These are phyloP conservation scores for Sonneratia alba DNA, from an alignment of 345 rosid genomes.

Conservation along the genomic window DNA sequence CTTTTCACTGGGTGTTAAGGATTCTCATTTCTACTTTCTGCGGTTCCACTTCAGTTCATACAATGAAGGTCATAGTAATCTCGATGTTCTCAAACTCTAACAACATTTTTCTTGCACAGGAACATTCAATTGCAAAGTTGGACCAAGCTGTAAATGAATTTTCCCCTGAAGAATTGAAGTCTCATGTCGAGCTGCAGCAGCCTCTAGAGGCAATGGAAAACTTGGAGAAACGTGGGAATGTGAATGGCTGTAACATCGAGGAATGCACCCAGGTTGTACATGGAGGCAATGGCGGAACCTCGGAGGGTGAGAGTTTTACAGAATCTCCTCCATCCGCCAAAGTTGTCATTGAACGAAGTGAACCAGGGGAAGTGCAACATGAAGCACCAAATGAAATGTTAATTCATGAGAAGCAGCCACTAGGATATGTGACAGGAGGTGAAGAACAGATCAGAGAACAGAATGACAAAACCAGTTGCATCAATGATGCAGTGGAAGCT, in stretches of 20 bases:
- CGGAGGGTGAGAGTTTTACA: constrained; percentile 24
- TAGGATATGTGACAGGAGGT: constrained; percentile 1
- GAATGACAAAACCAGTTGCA: too few relatives aligned
- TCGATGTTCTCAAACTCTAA: not conserved
- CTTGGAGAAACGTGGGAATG: constrained; percentile 16
- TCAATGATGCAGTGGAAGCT: too few relatives aligned
- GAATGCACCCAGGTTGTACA: constrained; percentile 10
- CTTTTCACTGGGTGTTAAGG: not conserved
- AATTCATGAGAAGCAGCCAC: constrained; percentile 10
- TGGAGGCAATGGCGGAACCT: constrained; percentile 18
- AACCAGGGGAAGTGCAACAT: constrained; percentile 7
- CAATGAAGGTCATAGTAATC: not conserved
- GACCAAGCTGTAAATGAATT: constrained; percentile 11
- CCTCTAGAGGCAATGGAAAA: constrained; percentile 26
- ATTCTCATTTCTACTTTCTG: too few relatives aligned
- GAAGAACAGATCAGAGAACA: constrained; percentile 1
- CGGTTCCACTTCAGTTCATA: not conserved
- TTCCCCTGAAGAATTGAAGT: constrained; percentile 11
- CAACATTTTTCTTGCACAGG: not conserved
- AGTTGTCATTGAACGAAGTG: constrained; percentile 22
- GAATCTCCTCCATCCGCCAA: constrained; percentile 29
- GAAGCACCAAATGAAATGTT: constrained; percentile 14
- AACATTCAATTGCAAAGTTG: constrained; percentile 3
- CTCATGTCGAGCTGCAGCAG: constrained; percentile 12
- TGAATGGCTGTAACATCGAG: constrained; percentile 13